Percentiles rank a stretch among this genome's conserved stretches.
phyloP scores from a whole-genome alignment of 2,329 filamentous ascomycete species.

The Sodiomyces alkalinus region DNA sequence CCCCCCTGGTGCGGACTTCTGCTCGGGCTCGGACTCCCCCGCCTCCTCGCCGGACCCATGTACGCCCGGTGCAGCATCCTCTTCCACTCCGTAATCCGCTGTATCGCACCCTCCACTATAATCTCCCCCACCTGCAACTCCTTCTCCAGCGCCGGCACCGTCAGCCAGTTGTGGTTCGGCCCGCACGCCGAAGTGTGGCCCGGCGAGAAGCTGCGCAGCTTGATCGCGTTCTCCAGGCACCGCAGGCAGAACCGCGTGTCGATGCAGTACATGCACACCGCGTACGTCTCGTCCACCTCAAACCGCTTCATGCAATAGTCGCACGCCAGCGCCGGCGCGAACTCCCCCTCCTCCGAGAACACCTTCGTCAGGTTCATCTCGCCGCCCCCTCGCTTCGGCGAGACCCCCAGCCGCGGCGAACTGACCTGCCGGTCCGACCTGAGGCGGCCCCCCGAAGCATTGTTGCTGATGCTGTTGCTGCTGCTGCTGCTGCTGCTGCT shows the following conservation, averaged over 20 bases:
- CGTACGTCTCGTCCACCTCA: conserved; percentile 14
- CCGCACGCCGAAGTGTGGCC: conserved; percentile 13
- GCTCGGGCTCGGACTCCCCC: conserved; percentile 1
- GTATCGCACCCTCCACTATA: conserved; percentile 17
- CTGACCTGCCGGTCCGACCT: conserved; percentile 7
- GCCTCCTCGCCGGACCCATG: not conserved
- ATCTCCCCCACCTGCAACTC: conserved; percentile 23
- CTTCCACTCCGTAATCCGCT: conserved; percentile 21
- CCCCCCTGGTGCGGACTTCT: no score
- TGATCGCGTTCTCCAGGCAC: conserved; percentile 17
- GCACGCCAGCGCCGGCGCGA: conserved; percentile 12
- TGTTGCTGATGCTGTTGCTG: not conserved
- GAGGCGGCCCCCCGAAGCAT: conserved; percentile 6
- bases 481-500: conserved; percentile 12
- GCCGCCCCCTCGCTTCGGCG: conserved; percentile 4
- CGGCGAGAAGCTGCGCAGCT: conserved; percentile 12
- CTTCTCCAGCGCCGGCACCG: conserved; percentile 19
- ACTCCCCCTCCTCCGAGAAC: conserved; percentile 3
- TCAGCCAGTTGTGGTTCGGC: conserved; percentile 21
- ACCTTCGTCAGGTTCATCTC: conserved; percentile 12
- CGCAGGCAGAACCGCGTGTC: conserved; percentile 19
- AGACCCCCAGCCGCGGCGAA: conserved; percentile 5
- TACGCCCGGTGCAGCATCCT: conserved; percentile 14
- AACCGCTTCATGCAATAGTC: conserved; percentile 22
- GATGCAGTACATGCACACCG: conserved; percentile 22